phyloP scores from a whole-genome alignment of 2,329 filamentous ascomycete genomes.

The Colletotrichum tabaci region DNA sequence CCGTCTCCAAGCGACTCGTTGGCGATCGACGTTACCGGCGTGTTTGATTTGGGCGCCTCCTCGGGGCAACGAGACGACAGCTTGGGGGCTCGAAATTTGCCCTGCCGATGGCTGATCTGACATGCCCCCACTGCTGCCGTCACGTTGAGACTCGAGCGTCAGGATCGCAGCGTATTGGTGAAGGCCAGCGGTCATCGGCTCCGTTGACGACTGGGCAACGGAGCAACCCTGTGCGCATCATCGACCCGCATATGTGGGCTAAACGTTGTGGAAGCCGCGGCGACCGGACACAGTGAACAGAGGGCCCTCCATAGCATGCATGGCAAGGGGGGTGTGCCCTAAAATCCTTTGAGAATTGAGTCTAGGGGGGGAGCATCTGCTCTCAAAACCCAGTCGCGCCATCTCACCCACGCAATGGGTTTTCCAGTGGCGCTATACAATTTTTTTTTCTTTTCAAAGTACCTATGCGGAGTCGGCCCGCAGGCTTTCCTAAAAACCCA shows the following conservation, averaged over 20 bases:
- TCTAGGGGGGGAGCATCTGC: conserved; percentile 19
- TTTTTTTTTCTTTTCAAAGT: background rate
- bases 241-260: conserved; percentile 38
- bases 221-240: conserved; percentile 41
- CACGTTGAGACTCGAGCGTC: conserved; percentile 10
- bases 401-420: background rate
- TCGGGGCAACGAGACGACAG: background rate
- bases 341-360: background rate
- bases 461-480: too few relatives aligned
- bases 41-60: conserved; percentile 11
- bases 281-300: conserved; percentile 31
- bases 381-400: background rate
- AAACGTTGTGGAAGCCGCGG: conserved; percentile 36
- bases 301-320: background rate
- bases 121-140: conserved; percentile 30
- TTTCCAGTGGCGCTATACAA: background rate
- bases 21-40: conserved; percentile 19
- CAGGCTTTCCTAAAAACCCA: background rate
- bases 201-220: conserved; percentile 15
- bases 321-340: conserved; percentile 1
- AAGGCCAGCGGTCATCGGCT: conserved; percentile 29
- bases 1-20: conserved; percentile 14
- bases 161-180: conserved; percentile 17
- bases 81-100: conserved; percentile 21
- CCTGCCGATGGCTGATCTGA: conserved; percentile 39